Evolutionary conservation across 1,284 basidiomycete species (phyloP).

Genomic region (Microbotryum scabiosae): DNA sequence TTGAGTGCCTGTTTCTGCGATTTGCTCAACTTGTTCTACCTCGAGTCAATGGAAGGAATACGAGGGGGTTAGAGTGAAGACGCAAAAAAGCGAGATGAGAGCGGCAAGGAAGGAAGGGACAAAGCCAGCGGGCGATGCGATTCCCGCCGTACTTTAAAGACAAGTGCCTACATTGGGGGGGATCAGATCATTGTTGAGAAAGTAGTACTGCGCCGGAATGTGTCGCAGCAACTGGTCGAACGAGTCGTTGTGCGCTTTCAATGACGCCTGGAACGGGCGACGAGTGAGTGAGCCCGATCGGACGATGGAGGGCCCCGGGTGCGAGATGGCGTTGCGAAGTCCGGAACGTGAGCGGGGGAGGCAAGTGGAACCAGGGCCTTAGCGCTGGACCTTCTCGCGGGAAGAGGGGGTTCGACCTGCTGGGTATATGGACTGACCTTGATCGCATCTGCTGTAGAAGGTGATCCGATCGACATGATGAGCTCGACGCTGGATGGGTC

Average conservation of each 20-base stretch:
- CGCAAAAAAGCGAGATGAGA: not conserved
- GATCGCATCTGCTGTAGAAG: too few relatives aligned
- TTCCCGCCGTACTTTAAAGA: not conserved
- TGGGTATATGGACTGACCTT: too few relatives aligned
- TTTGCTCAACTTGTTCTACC: constrained; percentile 41
- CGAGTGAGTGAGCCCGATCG: too few relatives aligned
- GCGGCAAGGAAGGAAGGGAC: not conserved
- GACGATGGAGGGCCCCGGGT: too few relatives aligned
- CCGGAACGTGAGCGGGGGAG: too few relatives aligned
- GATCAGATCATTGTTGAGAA: constrained; percentile 53
- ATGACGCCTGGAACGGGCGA: constrained; percentile 50
- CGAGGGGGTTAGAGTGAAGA: not conserved
- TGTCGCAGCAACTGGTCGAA: constrained; percentile 72
- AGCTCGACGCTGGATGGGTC: too few relatives aligned
- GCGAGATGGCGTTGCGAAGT: too few relatives aligned
- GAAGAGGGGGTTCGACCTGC: too few relatives aligned
- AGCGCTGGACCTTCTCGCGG: too few relatives aligned
- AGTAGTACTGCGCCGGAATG: constrained; percentile 80
- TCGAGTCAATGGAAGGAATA: not conserved
- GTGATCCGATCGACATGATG: too few relatives aligned
- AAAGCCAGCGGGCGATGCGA: not conserved
- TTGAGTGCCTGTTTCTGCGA: constrained; percentile 71
- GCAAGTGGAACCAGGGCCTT: too few relatives aligned
- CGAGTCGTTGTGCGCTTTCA: constrained; percentile 70
- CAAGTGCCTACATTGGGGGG: constrained; percentile 1